Conservation (phyloP, 2,329 filamentous ascomycete species). For the Pestalotiopsis sp. region DNA sequence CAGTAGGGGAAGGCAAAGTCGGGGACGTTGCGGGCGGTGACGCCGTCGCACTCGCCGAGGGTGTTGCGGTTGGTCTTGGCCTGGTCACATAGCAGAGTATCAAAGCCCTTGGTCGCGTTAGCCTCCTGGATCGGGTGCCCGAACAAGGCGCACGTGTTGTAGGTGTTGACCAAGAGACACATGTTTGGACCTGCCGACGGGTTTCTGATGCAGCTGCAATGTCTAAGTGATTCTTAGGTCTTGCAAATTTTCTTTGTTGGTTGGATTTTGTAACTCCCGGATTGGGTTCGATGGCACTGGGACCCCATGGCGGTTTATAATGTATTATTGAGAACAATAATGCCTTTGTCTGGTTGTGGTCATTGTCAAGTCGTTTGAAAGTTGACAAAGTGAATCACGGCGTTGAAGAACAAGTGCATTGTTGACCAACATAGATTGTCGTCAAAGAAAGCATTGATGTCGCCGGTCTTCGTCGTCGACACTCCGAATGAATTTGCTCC, state of each 20-base stretch:
- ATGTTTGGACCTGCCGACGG: neutral
- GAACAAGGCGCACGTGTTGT: constrained; percentile 6
- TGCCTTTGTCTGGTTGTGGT: neutral
- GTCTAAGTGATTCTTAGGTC: neutral
- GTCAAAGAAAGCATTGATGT: neutral
- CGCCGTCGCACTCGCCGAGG: neutral
- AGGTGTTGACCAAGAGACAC: constrained; percentile 13
- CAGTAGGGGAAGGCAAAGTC: constrained; percentile 9
- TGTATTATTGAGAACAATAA: neutral
- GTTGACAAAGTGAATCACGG: neutral
- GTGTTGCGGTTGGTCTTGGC: neutral
- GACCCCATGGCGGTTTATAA: neutral
- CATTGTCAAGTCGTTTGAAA: neutral
- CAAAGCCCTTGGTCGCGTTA: neutral
- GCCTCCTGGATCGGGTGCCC: constrained; percentile 8
- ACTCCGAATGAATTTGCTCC: no score
- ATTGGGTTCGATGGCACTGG: neutral
- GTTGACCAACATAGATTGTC: neutral
- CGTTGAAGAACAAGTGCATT: neutral
- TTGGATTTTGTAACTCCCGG: neutral
- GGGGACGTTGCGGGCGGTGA: neutral
- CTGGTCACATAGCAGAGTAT: constrained; percentile 2
- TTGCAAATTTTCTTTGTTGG: neutral
- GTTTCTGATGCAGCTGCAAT: neutral
- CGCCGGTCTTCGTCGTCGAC: no score